These are phyloP conservation scores for Ceratobasidium sp. DNA, from an alignment of 1,284 basidiomycete species.

Conservation along the genomic window DNA sequence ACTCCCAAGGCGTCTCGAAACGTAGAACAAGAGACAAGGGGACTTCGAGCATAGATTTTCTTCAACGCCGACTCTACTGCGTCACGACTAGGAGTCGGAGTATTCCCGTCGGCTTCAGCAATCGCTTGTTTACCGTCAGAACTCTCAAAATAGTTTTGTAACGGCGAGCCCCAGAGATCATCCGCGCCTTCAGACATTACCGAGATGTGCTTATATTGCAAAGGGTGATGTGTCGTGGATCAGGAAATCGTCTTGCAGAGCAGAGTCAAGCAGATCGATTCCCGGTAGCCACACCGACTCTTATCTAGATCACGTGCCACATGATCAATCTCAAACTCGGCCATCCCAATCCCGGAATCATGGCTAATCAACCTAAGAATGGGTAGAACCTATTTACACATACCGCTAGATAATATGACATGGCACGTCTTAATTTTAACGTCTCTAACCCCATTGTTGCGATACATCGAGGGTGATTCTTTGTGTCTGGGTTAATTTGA, in stretches of 20 bases:
- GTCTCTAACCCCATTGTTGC: too few relatives aligned
- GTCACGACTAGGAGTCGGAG: neutral
- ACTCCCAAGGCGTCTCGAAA: neutral
- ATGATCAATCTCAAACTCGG: neutral
- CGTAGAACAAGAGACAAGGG: neutral
- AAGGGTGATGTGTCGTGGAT: neutral
- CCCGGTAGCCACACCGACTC: neutral
- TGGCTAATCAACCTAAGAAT: too few relatives aligned
- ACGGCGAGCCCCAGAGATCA: neutral
- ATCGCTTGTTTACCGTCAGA: neutral
- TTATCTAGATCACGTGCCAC: neutral
- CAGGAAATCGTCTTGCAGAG: neutral
- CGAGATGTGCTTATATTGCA: too few relatives aligned
- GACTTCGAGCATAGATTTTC: neutral
- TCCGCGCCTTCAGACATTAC: neutral
- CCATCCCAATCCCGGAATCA: too few relatives aligned
- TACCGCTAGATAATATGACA: too few relatives aligned
- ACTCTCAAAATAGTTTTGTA: neutral
- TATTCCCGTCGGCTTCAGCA: neutral
- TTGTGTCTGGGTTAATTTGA: too few relatives aligned
- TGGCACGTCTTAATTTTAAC: too few relatives aligned
- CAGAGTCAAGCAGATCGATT: neutral
- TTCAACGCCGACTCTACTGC: conserved; percentile 3
- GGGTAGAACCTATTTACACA: too few relatives aligned
- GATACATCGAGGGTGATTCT: too few relatives aligned